Evolutionary conservation across 257 asterid genomes (phyloP), one percentile per base, ranked within the genome.

Genomic region (Echites panduratus): DNA sequence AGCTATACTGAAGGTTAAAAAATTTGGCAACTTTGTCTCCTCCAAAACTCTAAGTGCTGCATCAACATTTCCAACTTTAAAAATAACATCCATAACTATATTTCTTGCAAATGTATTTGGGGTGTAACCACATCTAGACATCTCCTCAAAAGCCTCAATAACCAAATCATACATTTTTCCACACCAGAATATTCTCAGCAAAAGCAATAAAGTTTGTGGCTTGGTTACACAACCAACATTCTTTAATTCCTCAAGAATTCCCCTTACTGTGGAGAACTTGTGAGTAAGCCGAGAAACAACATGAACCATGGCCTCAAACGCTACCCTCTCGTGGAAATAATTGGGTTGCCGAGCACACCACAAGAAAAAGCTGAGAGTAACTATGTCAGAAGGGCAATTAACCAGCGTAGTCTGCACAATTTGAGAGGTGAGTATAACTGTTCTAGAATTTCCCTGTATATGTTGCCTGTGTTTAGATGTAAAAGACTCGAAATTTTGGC

Each of bases 321-420:
- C 72, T 69, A 66, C 80, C 56, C 79, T 88, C 38, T 86, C 90
- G 54, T 91, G 96, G 66, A 89, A 91, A 71, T 85, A 91, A 76
- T 89, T 73, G 26, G 85, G 91, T 58, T 85, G 92, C 56, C 85
- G 85, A 13, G 97, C 97, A 79, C 90, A 86, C 92, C 96, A 87
- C 54, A 89, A 69, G 81, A 89, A 91, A 67, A 78, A 82, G 48
- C 77, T 83, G 40, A 91, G 85, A 79, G 95, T 83, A 73, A 79
- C 68, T 67, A 91, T 73, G 80, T 91, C 97, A 62, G 89, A 89
- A 64, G 82, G 80, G 78, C 95, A 87, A 68, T 74, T 82, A 22
- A 48, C 82, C 48, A 91, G 58, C 67, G 88, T 82, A 56, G 76
- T 73, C 35, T 77, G 84, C 73, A 91, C 97, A 68, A 53, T 65